These are phyloP conservation scores for Lyophyllum decastes DNA, from an alignment of 768 basidiomycete species.

Conservation along the genomic window DNA sequence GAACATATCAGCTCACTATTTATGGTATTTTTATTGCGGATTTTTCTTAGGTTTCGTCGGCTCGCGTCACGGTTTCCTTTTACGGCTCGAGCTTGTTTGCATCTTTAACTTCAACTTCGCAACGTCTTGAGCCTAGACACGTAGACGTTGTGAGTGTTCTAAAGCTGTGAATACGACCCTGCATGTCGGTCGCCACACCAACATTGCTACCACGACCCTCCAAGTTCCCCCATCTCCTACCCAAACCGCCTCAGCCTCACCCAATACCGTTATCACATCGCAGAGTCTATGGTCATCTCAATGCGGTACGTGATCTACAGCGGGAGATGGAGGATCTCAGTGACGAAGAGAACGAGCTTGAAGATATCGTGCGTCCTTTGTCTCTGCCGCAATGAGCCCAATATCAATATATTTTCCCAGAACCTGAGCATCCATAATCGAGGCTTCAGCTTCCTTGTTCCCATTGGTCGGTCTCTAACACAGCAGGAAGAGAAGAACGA, in stretches of 20 bases:
- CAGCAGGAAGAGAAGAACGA: conserved; percentile 86
- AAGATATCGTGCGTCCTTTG: conserved; percentile 54
- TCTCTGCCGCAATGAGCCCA: conserved; percentile 1
- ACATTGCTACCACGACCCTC: conserved; percentile 70
- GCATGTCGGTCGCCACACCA: conserved; percentile 58
- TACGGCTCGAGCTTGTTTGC: neutral
- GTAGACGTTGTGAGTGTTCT: too few relatives aligned
- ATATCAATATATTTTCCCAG: conserved; percentile 32
- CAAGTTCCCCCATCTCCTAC: conserved; percentile 65
- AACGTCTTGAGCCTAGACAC: too few relatives aligned
- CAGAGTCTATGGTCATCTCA: conserved; percentile 57
- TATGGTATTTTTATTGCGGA: neutral
- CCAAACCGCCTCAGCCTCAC: conserved; percentile 64
- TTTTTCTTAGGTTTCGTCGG: neutral
- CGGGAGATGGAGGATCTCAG: conserved; percentile 83
- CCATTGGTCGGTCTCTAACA: conserved; percentile 73
- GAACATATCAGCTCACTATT: neutral
- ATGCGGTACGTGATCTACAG: conserved; percentile 64
- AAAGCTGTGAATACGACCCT: neutral
- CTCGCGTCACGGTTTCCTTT: neutral
- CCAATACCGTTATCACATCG: conserved; percentile 58
- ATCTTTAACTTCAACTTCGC: too few relatives aligned
- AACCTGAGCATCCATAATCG: conserved; percentile 61
- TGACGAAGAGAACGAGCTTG: conserved; percentile 83
- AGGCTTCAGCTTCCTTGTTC: conserved; percentile 68